Evolutionary conservation across 2,329 filamentous ascomycete genomes (phyloP).

Genomic region (Mycogone perniciosa): DNA sequence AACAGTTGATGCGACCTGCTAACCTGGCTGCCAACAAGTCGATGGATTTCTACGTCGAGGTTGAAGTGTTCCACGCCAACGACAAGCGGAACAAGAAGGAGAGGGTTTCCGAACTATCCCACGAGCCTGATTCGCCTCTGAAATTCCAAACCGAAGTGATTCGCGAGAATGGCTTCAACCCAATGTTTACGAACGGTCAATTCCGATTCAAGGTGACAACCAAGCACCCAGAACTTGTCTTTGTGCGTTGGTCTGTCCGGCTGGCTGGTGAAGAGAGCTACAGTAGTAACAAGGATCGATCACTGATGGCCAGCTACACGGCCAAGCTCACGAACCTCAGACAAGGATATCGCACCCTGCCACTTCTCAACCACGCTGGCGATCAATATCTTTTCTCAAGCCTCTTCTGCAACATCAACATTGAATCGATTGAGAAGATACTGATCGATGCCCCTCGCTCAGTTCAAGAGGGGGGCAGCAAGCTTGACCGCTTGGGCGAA

Average conservation of each 20-base stretch:
- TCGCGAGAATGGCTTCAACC: conserved; percentile 88
- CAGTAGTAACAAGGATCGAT: conserved; percentile 45
- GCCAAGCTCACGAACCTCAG: conserved; percentile 86
- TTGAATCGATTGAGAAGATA: conserved; percentile 50
- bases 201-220: conserved; percentile 80
- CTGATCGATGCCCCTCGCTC: conserved; percentile 46
- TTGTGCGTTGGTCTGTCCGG: conserved; percentile 88
- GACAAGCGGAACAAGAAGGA: conserved; percentile 87
- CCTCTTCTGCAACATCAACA: conserved; percentile 82
- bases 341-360: conserved; percentile 87
- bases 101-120: conserved; percentile 50
- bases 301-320: conserved; percentile 78
- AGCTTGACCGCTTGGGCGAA: conserved; percentile 50
- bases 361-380: conserved; percentile 79
- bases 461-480: conserved; percentile 36
- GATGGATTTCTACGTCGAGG: conserved; percentile 89
- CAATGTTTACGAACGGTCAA: conserved; percentile 66
- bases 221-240: conserved; percentile 90
- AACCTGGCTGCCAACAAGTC: conserved; percentile 64
- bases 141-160: conserved; percentile 75
- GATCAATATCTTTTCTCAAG: conserved; percentile 94
- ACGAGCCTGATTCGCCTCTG: conserved; percentile 53
- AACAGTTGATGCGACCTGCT: conserved; percentile 81
- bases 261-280: conserved; percentile 69
- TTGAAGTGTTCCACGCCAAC: conserved; percentile 90